These are phyloP conservation scores for Cytidiella melzeri DNA, from an alignment of 768 basidiomycete species.

Conservation along the genomic window DNA sequence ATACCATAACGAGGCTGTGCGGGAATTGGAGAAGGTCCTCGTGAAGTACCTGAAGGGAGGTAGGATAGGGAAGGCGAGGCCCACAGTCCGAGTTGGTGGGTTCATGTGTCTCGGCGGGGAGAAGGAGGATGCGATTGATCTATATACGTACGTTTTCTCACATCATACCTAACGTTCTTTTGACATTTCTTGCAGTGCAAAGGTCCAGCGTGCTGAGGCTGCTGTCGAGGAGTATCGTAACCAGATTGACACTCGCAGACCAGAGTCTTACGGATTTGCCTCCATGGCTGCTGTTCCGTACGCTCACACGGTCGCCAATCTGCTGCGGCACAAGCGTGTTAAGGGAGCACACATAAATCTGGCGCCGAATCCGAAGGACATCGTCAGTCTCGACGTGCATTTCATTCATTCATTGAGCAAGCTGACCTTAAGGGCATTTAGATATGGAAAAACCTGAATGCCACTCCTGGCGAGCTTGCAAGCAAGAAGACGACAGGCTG, in stretches of 20 bases:
- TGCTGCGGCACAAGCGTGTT: constrained; percentile 60
- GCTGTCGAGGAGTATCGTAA: constrained; percentile 69
- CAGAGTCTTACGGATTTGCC: constrained; percentile 90
- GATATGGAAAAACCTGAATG: constrained; percentile 91
- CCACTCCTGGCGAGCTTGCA: constrained; percentile 56
- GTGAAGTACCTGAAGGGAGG: constrained; percentile 88
- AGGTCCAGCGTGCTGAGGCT: constrained; percentile 57
- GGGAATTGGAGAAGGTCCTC: constrained; percentile 82
- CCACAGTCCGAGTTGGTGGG: constrained; percentile 74
- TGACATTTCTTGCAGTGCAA: constrained; percentile 27
- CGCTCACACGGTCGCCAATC: constrained; percentile 78
- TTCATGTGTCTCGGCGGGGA: constrained; percentile 77
- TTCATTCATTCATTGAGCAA: neutral
- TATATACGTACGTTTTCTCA: constrained; percentile 64
- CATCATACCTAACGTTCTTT: neutral
- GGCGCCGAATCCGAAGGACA: constrained; percentile 87
- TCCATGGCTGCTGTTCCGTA: constrained; percentile 86
- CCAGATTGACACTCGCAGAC: constrained; percentile 65
- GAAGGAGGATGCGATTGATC: constrained; percentile 90
- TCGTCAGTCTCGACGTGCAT: constrained; percentile 40
- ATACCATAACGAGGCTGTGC: constrained; percentile 90
- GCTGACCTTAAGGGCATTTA: constrained; percentile 22
- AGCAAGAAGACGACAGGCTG: constrained; percentile 74
- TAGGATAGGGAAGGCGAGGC: constrained; percentile 71
- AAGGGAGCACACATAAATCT: constrained; percentile 66